Evolutionary conservation across 805 yeast genomes (phyloP), one percentile per base, ranked within the genome.

Genomic region (Lachancea nothofagi): DNA sequence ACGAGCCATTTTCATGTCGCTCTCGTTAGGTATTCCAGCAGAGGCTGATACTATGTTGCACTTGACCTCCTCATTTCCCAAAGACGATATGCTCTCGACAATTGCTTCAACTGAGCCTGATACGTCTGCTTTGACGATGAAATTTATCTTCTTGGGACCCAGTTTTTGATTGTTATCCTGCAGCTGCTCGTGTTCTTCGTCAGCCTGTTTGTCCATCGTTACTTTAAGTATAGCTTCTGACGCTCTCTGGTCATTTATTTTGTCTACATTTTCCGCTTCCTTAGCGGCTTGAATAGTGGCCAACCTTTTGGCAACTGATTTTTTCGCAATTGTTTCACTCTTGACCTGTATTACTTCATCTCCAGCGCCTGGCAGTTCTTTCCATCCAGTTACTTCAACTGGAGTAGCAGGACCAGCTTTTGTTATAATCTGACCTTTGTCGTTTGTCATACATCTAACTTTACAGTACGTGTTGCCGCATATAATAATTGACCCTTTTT

Each of bases 91-190:
- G 50, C 90, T 78, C 58, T 89, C 96, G 27, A 68, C 72, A 24
- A 93, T 83, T 1, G 98, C 98, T 57, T 93, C 98, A 0, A 85
- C 83, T 0, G 97, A 89, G 0, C 98, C 98, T 49, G 81, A 80
- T 1, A 90, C 97, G 63, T 93, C 98, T 0, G 96, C 84, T 56
- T 85, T 87, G 25, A 93, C 69, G 20, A 93, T 79, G 48, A 80
- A 87, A 22, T 77, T 76, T 4, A 77, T 63, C 10, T 64, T 58
- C 21, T 49, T 50, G 4, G 56, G 54, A 37, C 30, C 54, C 3
- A 8, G 10, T 4, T 28, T 20, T 29, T 28, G 43, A 17, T 50
- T 51, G 3, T 57, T 65, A 7, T 55, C 64, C 9, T 47, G 48
- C n/a, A 30, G 51, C 6, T 54, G 67, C 40, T 59, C 64, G 1